Base-by-base conservation (phyloP, 768 basidiomycete species). In the Sporobolomyces roseus region DNA sequence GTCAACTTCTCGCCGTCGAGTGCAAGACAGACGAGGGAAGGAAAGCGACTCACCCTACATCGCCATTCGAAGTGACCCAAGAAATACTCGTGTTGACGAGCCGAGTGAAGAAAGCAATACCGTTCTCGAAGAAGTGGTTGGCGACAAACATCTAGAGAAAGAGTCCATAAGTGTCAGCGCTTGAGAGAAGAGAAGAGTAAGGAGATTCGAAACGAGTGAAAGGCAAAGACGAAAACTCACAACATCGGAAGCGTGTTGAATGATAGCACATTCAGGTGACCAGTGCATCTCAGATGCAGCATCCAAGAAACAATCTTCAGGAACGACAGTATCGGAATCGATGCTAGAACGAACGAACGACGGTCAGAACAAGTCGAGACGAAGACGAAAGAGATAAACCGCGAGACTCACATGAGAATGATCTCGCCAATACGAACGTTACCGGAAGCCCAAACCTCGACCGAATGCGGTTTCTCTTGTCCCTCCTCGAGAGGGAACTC, bases 231-330 rank as follows among this genome's bases (percentile, higher is more conserved):
- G 89, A 92, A 90, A 78, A 91, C 56, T 89, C 87, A 93, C 90
- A 73, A 93, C 90, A 74, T 90, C 89, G 8, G 88, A 90, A 75
- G 89, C 88, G 77, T 94, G 91, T 76, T 93, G 91, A 61, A 94
- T 88, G 79, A 94, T 91, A 1, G 86, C 90, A 36, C 92, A 85
- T 50, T 91, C 87, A 0, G 88, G 90, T 71, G 87, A 87, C 78
- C 88, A 87, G 23, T 85, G 81, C 66, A 94, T 83, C 77, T 94
- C 91, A 45, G 89, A 85, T 8, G 90, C 91, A 0, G 91, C 91
- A 80, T 93, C 91, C 63, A 90, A 84, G 78, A 94, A 86, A 77
- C 90, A 93, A 77, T 93, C 92, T 82, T 87, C 88, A 7, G 90
- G 89, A 25, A 88, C 86, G 66, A 88, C 80, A 23, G 87, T 87